Evolutionary conservation across 2,329 filamentous ascomycete genomes (phyloP).

Genomic region (Clarireedia homoeocarpa): DNA sequence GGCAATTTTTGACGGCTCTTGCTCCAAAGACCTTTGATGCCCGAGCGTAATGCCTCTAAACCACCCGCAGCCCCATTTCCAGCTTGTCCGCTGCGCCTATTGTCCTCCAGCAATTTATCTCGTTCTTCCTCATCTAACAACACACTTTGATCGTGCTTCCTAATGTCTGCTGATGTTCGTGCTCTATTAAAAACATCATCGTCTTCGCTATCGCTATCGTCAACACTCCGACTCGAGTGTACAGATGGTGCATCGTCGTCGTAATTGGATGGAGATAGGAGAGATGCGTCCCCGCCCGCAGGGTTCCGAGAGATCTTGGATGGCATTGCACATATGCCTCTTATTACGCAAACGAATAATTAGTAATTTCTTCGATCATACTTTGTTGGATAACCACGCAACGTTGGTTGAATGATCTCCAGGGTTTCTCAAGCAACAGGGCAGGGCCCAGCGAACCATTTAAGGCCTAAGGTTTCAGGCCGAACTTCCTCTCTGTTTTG

Average conservation of each 20-base stretch:
- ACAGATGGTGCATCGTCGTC: conserved; percentile 54
- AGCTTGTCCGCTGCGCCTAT: conserved; percentile 36
- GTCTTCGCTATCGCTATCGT: conserved; percentile 71
- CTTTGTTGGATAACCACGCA: background rate
- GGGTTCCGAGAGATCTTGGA: background rate
- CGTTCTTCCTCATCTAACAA: conserved; percentile 70
- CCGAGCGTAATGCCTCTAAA: conserved; percentile 27
- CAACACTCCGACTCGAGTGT: conserved; percentile 55
- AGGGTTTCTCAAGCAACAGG: background rate
- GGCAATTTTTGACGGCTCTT: conserved; percentile 25
- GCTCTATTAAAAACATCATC: conserved; percentile 59
- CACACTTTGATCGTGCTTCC: conserved; percentile 61
- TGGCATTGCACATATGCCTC: conserved; percentile 7
- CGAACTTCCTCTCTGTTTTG: background rate
- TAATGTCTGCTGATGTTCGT: conserved; percentile 61
- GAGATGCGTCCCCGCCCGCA: conserved; percentile 15
- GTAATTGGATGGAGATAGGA: conserved; percentile 25
- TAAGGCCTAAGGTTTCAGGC: background rate
- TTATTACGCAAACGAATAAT: background rate
- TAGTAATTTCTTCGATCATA: background rate
- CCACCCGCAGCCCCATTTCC: conserved; percentile 17
- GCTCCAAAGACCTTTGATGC: conserved; percentile 33
- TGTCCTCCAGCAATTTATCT: conserved; percentile 50
- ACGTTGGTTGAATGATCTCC: background rate
- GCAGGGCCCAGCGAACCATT: background rate